Percentiles rank a stretch among this genome's conserved stretches.
Evolutionary conservation across 192 early-diverging fungal species (phyloP).

Genomic region (Glomus cerebriforme): DNA sequence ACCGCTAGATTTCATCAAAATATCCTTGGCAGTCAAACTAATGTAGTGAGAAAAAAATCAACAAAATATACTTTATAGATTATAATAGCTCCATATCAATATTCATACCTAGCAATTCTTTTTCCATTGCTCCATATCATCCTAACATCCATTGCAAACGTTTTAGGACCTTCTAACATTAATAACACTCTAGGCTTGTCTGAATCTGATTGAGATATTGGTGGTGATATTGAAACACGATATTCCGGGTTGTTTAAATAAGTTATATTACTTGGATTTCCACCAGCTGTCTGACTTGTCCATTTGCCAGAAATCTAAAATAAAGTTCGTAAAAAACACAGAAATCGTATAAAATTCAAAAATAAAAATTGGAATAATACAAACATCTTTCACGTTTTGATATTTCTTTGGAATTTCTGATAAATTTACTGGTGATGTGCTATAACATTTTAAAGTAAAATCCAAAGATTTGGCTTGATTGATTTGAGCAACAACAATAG

Average conservation of each 20-base stretch:
- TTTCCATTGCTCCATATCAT: constrained; percentile 70
- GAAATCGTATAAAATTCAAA: background rate
- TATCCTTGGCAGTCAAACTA: constrained; percentile 52
- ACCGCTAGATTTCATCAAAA: constrained; percentile 69
- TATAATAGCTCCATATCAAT: background rate
- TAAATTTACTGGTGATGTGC: constrained; percentile 64
- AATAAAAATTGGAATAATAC: no score
- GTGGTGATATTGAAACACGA: constrained; percentile 55
- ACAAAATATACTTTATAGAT: background rate
- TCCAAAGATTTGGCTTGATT: constrained; percentile 68
- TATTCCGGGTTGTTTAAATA: constrained; percentile 84
- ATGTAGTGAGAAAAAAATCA: constrained; percentile 31
- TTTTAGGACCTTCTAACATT: constrained; percentile 70
- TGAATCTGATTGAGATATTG: constrained; percentile 29
- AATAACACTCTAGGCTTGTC: constrained; percentile 40
- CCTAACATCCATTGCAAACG: constrained; percentile 66
- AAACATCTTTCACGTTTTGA: constrained; percentile 57
- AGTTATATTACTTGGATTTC: constrained; percentile 66
- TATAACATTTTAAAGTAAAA: constrained; percentile 75
- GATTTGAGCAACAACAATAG: constrained; percentile 81
- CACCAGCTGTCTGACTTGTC: constrained; percentile 77
- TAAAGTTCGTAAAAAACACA: background rate
- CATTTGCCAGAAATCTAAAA: constrained; percentile 64
- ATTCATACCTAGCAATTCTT: constrained; percentile 60
- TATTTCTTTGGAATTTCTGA: constrained; percentile 62